Conservation (phyloP, 2,329 filamentous ascomycete genomes). For the Fusarium concolor region DNA sequence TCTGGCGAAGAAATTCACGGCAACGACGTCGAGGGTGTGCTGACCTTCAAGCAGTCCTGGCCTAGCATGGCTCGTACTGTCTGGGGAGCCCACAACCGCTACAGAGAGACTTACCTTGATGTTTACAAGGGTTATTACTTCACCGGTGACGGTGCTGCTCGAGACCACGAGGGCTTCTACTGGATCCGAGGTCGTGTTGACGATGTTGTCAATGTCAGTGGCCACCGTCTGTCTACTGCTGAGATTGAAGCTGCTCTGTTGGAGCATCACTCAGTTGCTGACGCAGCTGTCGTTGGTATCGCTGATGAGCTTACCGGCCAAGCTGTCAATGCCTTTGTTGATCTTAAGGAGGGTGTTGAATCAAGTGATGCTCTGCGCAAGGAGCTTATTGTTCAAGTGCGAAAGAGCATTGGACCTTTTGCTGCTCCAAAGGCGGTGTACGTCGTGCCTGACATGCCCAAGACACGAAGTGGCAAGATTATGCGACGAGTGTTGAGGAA, state of each 20-base stretch:
- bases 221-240: constrained; percentile 94
- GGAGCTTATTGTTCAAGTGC: constrained; percentile 92
- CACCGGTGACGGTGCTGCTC: constrained; percentile 92
- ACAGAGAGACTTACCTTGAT: constrained; percentile 98
- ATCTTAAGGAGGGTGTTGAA: constrained; percentile 87
- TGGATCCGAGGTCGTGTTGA: constrained; percentile 99
- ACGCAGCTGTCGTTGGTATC: constrained; percentile 95
- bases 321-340: constrained; percentile 96
- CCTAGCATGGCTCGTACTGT: constrained; percentile 98
- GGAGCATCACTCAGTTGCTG: constrained; percentile 89
- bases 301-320: constrained; percentile 95
- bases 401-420: constrained; percentile 97
- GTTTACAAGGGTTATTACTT: constrained; percentile 99
- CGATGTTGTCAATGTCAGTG: constrained; percentile 97
- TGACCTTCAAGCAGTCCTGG: constrained; percentile 98
- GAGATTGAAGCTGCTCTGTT: constrained; percentile 98
- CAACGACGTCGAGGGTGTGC: constrained; percentile 96
- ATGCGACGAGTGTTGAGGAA: constrained; percentile 98
- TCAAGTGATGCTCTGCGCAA: constrained; percentile 85
- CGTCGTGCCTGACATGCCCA: constrained; percentile 92
- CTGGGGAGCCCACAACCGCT: constrained; percentile 97
- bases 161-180: constrained; percentile 98
- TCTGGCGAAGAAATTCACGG: constrained; percentile 93
- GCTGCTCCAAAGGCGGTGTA: constrained; percentile 94
- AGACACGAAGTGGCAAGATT: constrained; percentile 98